Percentiles rank a stretch among this genome's conserved stretches.
Conservation (phyloP, 2,329 filamentous ascomycete genomes). For the Davidsoniella eucalypti region DNA sequence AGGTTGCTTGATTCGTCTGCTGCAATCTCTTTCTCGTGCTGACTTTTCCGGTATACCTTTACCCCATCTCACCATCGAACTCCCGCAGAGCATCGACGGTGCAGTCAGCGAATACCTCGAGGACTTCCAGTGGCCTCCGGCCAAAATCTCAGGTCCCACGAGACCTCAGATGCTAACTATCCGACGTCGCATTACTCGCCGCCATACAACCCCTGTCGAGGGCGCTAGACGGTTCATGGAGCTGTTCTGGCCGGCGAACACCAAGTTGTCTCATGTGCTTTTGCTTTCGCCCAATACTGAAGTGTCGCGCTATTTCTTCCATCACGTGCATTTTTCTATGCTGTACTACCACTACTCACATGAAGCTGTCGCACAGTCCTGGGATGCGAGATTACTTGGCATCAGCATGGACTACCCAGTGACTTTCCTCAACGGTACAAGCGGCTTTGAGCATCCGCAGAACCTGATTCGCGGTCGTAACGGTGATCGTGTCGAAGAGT, state of each 20-base stretch:
- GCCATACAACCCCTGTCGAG: conserved; percentile 46
- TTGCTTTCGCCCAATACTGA: conserved; percentile 69
- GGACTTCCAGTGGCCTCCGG: conserved; percentile 51
- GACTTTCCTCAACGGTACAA: conserved; percentile 42
- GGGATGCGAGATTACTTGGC: conserved; percentile 48
- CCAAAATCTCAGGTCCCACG: conserved; percentile 20
- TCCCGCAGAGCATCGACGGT: conserved; percentile 54
- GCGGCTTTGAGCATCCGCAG: conserved; percentile 32
- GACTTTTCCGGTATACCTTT: conserved; percentile 56
- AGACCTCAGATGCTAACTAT: conserved; percentile 46
- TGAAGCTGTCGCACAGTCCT: conserved; percentile 24
- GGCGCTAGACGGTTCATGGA: conserved; percentile 64
- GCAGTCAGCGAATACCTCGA: conserved; percentile 46
- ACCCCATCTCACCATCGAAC: conserved; percentile 69
- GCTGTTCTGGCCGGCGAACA: conserved; percentile 64
- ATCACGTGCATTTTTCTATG: conserved; percentile 66
- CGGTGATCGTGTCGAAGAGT: conserved; percentile 18
- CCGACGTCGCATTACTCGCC: conserved; percentile 52
- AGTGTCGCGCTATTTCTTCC: conserved; percentile 64
- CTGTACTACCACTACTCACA: conserved; percentile 63
- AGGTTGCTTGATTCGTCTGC: conserved; percentile 57
- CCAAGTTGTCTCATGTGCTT: conserved; percentile 56
- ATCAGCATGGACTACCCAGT: conserved; percentile 64
- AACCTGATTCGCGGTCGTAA: conserved; percentile 19
- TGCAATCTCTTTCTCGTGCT: conserved; percentile 57